Evolutionary conservation across 768 basidiomycete genomes (phyloP).

Genomic region (Auricularia sp.): DNA sequence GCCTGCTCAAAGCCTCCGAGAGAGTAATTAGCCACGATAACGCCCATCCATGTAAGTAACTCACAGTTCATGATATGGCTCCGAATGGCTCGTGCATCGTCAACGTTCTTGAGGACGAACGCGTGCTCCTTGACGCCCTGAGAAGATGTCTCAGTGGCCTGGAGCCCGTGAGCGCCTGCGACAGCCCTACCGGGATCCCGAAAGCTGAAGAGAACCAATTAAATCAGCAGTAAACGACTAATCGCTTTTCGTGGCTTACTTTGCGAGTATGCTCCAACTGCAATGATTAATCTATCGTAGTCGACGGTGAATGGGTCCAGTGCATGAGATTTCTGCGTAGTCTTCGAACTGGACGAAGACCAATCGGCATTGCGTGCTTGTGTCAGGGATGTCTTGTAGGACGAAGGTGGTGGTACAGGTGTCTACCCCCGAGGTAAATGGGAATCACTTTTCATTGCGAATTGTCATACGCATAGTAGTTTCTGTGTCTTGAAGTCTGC

Average conservation of each 20-base stretch:
- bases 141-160: neutral
- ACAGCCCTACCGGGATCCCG: constrained; percentile 33
- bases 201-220: constrained; percentile 35
- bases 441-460: constrained; percentile 13
- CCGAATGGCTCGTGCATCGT: constrained; percentile 64
- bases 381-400: constrained; percentile 3
- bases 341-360: constrained; percentile 7
- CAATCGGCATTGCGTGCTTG: constrained; percentile 6
- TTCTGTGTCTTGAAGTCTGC: constrained; percentile 52
- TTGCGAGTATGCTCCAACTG: constrained; percentile 78
- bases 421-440: constrained; percentile 15
- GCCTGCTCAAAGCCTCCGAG: constrained; percentile 72
- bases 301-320: constrained; percentile 41
- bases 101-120: constrained; percentile 72
- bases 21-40: neutral
- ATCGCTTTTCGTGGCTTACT: constrained; percentile 34
- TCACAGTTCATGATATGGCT: constrained; percentile 64
- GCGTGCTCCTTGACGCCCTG: constrained; percentile 68
- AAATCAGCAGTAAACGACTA: neutral
- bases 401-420: constrained; percentile 8
- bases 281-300: constrained; percentile 77
- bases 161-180: neutral
- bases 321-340: neutral
- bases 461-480: constrained; percentile 45
- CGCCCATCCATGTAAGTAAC: no score